Evolutionary conservation across 345 rosid genomes (phyloP), one percentile per base, ranked within the genome.

Genomic region (Hibiscus mutabilis): DNA sequence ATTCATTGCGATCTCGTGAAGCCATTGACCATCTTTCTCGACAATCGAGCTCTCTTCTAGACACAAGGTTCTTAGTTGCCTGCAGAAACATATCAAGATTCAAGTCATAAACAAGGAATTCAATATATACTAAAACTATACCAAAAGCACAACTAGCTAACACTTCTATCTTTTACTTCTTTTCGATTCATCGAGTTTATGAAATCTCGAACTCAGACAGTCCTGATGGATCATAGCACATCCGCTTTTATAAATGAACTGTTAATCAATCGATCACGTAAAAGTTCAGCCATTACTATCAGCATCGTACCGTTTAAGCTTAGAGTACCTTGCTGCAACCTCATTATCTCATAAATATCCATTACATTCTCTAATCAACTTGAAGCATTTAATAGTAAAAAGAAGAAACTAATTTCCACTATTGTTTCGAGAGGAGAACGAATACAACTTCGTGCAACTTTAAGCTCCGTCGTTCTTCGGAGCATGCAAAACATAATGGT

Each of bases 21-120:
- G 91, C 99, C 99, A 95, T 0, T 74, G 68, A 44, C 97, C 97
- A 71, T 92, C 98, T 6, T 53, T 87, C 81, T 90, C 94, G 44
- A 5, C 0, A 66, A 90, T 85, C 46, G 81, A 47, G 74, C 96
- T 90, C 82, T 92, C 99, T 76, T 95, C 99, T 86, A 95, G 74
- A 73, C 86, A 81, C 71, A 95, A 84, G 24, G 92, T 88, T 74
- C 72, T 86, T 73, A 95, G 73, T 55, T 83, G 88, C 88, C 99
- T 95, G 90, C 35, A 42, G 33, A 74, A 59, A 66, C 62, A 66
- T 5, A 33, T 57, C 52, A 60, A 9, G 61, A 67, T 22, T 73
- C 11, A 56, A 76, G 57, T 37, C 31, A 68, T 2, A 27, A 42
- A 29, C 6, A 53, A 64, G 16, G 35, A 76, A 64, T 46, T 37